Evolutionary conservation across 2,329 filamentous ascomycete genomes (phyloP).

Genomic region (Hypoxylon sp.): DNA sequence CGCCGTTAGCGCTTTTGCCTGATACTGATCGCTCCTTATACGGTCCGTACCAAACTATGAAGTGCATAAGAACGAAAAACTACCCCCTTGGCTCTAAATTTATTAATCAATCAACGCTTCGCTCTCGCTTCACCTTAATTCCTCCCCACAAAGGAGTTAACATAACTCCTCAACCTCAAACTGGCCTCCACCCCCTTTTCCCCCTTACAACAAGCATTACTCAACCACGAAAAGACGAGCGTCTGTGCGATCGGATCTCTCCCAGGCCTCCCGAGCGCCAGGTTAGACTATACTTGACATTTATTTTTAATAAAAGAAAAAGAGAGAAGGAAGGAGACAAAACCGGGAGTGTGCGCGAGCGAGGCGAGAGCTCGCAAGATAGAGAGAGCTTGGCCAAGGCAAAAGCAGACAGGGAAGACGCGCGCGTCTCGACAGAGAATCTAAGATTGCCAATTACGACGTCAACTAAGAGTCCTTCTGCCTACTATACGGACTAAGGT

Average conservation of each 20-base stretch:
- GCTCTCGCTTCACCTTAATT: conserved; percentile 22
- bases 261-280: conserved; percentile 19
- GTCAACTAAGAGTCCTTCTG: conserved; percentile 28
- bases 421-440: conserved; percentile 42
- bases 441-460: conserved; percentile 49
- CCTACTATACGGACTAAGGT: conserved; percentile 33
- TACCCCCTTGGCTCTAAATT: conserved; percentile 8
- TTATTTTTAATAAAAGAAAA: conserved; percentile 1
- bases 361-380: background rate
- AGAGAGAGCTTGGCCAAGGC: conserved; percentile 11
- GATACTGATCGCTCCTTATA: background rate
- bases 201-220: conserved; percentile 27
- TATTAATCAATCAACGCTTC: conserved; percentile 22
- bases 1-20: background rate
- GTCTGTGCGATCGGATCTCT: conserved; percentile 35
- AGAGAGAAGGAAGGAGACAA: conserved; percentile 14
- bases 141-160: conserved; percentile 29
- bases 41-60: no score
- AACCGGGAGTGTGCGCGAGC: conserved; percentile 10
- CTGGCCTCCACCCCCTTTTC: conserved; percentile 40
- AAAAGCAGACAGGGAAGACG: conserved; percentile 33
- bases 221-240: conserved; percentile 30
- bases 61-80: no score
- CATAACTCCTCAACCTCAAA: conserved; percentile 35
- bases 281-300: background rate